Conservation (phyloP, 345 rosid genomes). For the Psidium guajava region DNA sequence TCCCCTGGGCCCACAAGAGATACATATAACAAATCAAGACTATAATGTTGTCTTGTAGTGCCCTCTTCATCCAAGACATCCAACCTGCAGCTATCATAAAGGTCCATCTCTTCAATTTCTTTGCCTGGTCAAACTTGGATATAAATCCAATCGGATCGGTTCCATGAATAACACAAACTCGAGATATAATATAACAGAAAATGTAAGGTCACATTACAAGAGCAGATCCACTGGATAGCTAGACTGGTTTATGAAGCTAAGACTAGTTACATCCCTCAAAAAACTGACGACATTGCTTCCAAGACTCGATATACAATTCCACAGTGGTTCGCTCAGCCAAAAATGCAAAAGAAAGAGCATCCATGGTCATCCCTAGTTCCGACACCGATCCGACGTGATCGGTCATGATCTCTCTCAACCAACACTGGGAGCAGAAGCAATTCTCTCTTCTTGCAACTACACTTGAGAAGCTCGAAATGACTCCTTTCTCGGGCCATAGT, state of each 20-base stretch:
- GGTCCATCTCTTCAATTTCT: no score
- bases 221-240: neutral
- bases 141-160: no score
- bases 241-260: neutral
- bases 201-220: neutral
- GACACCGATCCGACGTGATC: neutral
- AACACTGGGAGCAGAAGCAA: neutral
- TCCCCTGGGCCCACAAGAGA: no score
- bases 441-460: conserved; percentile 3
- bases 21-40: no score
- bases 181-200: neutral
- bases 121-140: no score
- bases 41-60: no score
- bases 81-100: no score
- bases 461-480: conserved; percentile 45
- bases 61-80: no score
- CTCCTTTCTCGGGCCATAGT: conserved; percentile 64
- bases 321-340: neutral
- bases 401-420: neutral
- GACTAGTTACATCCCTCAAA: neutral
- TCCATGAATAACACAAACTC: no score
- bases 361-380: neutral
- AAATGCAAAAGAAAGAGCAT: neutral
- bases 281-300: neutral
- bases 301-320: neutral